A percentile compares a stretch with the other conserved stretches of the same genome.
Evolutionary conservation across 768 basidiomycete species (phyloP).

Genomic region (Tulasnella sp.): DNA sequence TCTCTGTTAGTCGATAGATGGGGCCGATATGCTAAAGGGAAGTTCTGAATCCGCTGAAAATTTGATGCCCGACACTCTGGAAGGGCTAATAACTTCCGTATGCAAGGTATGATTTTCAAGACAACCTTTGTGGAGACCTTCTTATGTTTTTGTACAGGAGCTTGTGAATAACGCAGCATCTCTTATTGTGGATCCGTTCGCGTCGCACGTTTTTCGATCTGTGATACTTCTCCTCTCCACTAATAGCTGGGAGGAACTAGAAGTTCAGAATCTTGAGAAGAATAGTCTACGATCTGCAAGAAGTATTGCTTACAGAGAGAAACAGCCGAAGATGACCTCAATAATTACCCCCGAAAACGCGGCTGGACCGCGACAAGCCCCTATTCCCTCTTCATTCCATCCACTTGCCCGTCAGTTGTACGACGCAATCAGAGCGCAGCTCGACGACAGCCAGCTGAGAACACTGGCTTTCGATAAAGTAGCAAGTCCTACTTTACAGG

Average conservation of each 20-base stretch:
- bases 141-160: conserved; percentile 37
- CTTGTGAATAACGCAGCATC: conserved; percentile 46
- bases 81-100: conserved; percentile 22
- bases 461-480: conserved; percentile 64
- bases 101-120: conserved; percentile 43
- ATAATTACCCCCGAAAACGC: conserved; percentile 42
- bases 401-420: conserved; percentile 35
- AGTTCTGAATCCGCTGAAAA: too few species aligned
- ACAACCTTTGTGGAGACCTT: background rate
- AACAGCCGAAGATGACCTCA: conserved; percentile 69
- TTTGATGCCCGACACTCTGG: too few species aligned
- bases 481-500: conserved; percentile 65
- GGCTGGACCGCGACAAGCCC: conserved; percentile 26
- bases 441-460: conserved; percentile 59
- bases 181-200: conserved; percentile 74
- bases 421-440: conserved; percentile 36
- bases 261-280: background rate
- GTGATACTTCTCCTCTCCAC: conserved; percentile 69
- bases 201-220: conserved; percentile 78
- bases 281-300: conserved; percentile 57
- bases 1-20: too few species aligned
- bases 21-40: too few species aligned
- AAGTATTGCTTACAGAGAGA: conserved; percentile 67
- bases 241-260: conserved; percentile 22
- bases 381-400: conserved; percentile 39